These are phyloP conservation scores for Linnemannia elongata DNA, from an alignment of 192 early-diverging fungal species.

Conservation along the genomic window DNA sequence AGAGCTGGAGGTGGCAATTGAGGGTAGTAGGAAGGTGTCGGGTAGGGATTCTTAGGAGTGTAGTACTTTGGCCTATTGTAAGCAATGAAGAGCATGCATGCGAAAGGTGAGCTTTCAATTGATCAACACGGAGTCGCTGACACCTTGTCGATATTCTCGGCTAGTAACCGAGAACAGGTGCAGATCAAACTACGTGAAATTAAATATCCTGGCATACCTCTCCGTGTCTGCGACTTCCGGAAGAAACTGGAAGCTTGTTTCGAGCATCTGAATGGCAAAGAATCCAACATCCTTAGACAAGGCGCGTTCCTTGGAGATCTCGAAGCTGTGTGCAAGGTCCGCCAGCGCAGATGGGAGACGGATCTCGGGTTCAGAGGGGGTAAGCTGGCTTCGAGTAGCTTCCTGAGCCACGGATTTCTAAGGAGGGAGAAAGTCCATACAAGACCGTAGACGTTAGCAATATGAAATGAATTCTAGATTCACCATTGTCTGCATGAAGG, in stretches of 20 bases:
- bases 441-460: background rate
- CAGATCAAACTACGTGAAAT: background rate
- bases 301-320: slow-evolving; percentile 62
- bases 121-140: background rate
- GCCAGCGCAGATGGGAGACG: slow-evolving; percentile 66
- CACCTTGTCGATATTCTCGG: background rate
- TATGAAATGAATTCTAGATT: background rate
- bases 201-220: slow-evolving; percentile 62
- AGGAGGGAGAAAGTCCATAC: background rate
- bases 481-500: background rate
- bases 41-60: slow-evolving; percentile 79
- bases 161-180: background rate
- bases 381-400: too few species aligned
- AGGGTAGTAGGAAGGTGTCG: slow-evolving; percentile 94
- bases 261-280: slow-evolving; percentile 81
- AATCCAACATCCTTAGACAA: slow-evolving; percentile 61
- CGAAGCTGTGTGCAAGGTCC: slow-evolving; percentile 69
- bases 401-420: background rate
- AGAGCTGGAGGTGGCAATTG: slow-evolving; percentile 80
- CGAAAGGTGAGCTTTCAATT: background rate
- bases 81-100: slow-evolving; percentile 7
- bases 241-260: slow-evolving; percentile 85
- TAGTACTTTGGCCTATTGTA: slow-evolving; percentile 76
- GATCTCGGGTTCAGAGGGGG: slow-evolving; percentile 48
- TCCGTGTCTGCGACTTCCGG: slow-evolving; percentile 89